Evolutionary conservation across 345 rosid genomes (phyloP).

Genomic region (Salix caprea): DNA sequence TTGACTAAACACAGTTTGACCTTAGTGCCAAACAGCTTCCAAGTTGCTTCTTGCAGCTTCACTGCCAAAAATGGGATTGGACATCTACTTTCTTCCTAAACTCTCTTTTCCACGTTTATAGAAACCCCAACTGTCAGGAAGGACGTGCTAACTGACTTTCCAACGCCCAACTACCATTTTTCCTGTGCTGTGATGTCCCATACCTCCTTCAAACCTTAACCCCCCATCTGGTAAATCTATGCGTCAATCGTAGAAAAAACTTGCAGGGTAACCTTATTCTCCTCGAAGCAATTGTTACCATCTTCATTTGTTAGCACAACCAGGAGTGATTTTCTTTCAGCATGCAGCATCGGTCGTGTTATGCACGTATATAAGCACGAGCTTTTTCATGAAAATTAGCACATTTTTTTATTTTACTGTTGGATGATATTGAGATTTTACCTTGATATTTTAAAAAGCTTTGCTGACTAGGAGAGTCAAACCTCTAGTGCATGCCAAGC

Average conservation of each 20-base stretch:
- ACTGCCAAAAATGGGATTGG: neutral
- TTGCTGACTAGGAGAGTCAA: too few relatives aligned
- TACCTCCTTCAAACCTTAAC: neutral
- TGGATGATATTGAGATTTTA: too few relatives aligned
- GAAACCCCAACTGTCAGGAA: neutral
- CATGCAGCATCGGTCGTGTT: too few relatives aligned
- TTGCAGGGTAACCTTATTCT: neutral
- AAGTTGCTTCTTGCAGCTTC: neutral
- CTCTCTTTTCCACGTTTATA: neutral
- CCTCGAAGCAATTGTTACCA: neutral
- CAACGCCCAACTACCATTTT: conserved; percentile 12
- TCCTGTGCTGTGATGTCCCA: neutral
- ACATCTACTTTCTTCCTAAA: neutral
- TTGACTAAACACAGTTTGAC: too few relatives aligned
- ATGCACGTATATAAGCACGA: too few relatives aligned
- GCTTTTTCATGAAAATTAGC: too few relatives aligned
- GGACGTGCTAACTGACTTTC: conserved; percentile 22
- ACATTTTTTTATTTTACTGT: too few relatives aligned
- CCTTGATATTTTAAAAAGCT: too few relatives aligned
- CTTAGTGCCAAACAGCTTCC: too few relatives aligned
- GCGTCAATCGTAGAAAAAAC: neutral
- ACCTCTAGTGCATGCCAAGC: too few relatives aligned
- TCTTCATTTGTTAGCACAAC: too few relatives aligned
- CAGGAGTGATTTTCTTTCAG: neutral
- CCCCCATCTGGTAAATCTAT: neutral